Conservation (phyloP, 1,284 basidiomycete genomes). For the Ceratobasidium theobromae region DNA sequence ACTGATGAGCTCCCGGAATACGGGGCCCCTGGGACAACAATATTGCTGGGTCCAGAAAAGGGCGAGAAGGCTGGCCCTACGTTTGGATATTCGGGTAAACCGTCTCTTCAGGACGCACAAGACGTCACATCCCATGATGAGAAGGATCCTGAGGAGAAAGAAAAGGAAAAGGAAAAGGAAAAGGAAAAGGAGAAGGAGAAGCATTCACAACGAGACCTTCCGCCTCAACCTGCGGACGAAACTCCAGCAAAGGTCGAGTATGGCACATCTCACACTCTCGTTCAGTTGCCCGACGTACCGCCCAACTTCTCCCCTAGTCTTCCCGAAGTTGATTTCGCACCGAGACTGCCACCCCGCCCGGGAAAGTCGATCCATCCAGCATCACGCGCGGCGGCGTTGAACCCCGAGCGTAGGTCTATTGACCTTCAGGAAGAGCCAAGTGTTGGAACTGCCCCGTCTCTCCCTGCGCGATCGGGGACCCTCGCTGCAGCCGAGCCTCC, state of each 20-base stretch:
- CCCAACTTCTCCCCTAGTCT: conserved; percentile 31
- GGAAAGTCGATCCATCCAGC: conserved; percentile 77
- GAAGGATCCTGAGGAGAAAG: conserved; percentile 5
- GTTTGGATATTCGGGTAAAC: conserved; percentile 26
- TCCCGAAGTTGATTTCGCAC: conserved; percentile 63
- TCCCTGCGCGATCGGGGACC: conserved; percentile 6
- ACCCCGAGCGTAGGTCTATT: not conserved
- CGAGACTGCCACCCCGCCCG: conserved; percentile 64
- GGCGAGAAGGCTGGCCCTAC: conserved; percentile 17
- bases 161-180: not conserved
- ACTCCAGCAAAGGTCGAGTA: conserved; percentile 57
- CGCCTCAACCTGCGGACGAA: conserved; percentile 40
- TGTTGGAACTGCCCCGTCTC: not conserved
- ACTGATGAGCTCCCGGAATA: conserved; percentile 29
- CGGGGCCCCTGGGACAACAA: not conserved
- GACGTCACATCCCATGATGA: conserved; percentile 1
- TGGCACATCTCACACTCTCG: conserved; percentile 65
- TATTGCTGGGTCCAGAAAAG: conserved; percentile 1
- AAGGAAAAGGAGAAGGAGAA: conserved; percentile 29
- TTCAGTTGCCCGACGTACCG: conserved; percentile 39
- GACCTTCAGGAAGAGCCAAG: not conserved
- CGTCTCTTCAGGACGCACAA: conserved; percentile 22
- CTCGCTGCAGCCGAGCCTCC: conserved; percentile 1
- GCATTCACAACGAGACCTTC: conserved; percentile 1
- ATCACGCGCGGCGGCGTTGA: conserved; percentile 24